Conservation (phyloP, 2,329 filamentous ascomycete species). For the Aureobasidium sp. region DNA sequence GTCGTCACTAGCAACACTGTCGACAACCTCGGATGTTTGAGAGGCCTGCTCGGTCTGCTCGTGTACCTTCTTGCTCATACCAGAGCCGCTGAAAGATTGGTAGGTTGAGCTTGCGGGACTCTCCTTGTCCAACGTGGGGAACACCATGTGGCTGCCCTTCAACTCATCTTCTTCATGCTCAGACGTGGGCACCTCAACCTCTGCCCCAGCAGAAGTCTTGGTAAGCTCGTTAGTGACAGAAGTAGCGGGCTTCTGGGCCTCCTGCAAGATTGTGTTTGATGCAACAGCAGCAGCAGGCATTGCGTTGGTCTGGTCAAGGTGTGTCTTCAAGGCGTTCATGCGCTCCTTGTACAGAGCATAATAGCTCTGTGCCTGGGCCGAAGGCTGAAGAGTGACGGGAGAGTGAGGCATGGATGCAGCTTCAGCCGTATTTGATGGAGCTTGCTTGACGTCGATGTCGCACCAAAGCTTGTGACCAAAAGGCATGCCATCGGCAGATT, state of each 20-base stretch:
- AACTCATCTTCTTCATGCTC: slow-evolving; percentile 23
- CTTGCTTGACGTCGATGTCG: slow-evolving; percentile 62
- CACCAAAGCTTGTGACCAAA: slow-evolving; percentile 96
- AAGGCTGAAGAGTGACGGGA: neutral
- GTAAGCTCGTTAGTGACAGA: neutral
- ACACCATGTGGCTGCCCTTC: slow-evolving; percentile 72
- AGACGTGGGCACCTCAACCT: slow-evolving; percentile 27
- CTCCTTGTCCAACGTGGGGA: slow-evolving; percentile 93
- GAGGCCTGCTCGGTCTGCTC: slow-evolving; percentile 54
- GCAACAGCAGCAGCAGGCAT: neutral
- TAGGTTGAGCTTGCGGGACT: slow-evolving; percentile 77
- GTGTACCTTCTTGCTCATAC: slow-evolving; percentile 41
- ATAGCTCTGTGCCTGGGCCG: slow-evolving; percentile 19
- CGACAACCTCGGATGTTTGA: slow-evolving; percentile 26
- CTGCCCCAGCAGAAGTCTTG: slow-evolving; percentile 16
- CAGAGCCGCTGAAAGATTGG: slow-evolving; percentile 39
- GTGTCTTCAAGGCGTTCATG: slow-evolving; percentile 10
- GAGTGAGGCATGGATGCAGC: neutral
- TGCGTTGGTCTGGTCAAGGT: neutral
- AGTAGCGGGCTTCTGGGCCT: neutral
- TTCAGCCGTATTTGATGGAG: neutral
- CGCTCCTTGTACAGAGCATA: slow-evolving; percentile 16
- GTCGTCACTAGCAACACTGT: slow-evolving; percentile 29
- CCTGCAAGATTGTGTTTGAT: neutral
- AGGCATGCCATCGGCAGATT: slow-evolving; percentile 67